phyloP scores from a whole-genome alignment of 2,329 filamentous ascomycete species.

The Didymella keratinophila region DNA sequence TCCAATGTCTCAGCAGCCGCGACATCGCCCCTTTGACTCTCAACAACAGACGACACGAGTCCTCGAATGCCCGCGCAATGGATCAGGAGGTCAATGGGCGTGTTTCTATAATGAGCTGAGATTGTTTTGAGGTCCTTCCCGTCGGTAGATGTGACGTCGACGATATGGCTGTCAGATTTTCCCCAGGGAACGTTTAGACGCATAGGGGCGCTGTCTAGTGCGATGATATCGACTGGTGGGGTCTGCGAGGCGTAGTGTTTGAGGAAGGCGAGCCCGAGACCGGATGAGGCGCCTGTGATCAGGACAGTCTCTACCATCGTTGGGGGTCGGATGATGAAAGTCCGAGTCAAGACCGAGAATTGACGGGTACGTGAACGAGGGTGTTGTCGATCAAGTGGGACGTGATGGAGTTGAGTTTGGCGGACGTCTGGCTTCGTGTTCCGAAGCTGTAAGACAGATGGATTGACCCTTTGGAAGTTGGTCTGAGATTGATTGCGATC shows the following conservation, averaged over 20 bases:
- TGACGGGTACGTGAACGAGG: neutral
- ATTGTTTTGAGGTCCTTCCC: slow-evolving; percentile 18
- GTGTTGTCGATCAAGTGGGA: neutral
- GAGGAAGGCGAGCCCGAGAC: slow-evolving; percentile 76
- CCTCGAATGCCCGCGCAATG: slow-evolving; percentile 57
- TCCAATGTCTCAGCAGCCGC: slow-evolving; percentile 52
- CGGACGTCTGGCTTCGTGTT: too few species aligned
- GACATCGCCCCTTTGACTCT: slow-evolving; percentile 41
- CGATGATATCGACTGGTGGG: slow-evolving; percentile 26
- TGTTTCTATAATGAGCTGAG: slow-evolving; percentile 17
- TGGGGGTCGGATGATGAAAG: neutral
- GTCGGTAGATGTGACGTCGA: slow-evolving; percentile 20
- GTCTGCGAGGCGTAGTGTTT: slow-evolving; percentile 33
- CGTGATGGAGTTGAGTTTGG: neutral
- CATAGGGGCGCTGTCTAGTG: slow-evolving; percentile 29
- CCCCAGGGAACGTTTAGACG: neutral
- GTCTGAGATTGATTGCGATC: too few species aligned
- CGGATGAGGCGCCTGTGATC: slow-evolving; percentile 92
- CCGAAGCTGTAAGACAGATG: too few species aligned
- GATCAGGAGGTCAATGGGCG: slow-evolving; percentile 51
- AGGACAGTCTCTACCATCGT: slow-evolving; percentile 67
- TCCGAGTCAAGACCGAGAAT: slow-evolving; percentile 8
- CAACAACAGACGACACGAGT: slow-evolving; percentile 46
- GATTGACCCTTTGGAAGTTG: too few species aligned
- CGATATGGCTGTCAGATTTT: slow-evolving; percentile 20